phyloP scores from a whole-genome alignment of 805 yeast genomes.

The Kluyveromyces siamensis region DNA sequence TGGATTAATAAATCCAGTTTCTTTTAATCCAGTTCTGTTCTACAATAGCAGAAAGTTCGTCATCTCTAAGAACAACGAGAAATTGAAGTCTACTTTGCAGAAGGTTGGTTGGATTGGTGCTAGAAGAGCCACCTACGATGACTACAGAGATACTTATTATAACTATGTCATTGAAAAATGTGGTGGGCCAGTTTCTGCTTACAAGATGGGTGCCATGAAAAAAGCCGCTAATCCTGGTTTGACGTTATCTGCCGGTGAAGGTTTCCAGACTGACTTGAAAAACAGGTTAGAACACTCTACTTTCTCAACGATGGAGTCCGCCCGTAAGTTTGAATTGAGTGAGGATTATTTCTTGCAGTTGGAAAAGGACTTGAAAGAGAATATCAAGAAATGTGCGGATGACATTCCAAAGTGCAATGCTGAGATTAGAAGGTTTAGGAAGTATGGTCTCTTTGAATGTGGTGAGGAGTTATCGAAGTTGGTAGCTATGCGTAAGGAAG shows the following conservation, averaged over 20 bases:
- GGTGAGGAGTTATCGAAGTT: constrained; percentile 27
- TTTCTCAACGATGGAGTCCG: constrained; percentile 32
- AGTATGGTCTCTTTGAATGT: constrained; percentile 50
- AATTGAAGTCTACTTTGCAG: constrained; percentile 37
- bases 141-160: constrained; percentile 63
- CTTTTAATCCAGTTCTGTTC: constrained; percentile 34
- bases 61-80: constrained; percentile 19
- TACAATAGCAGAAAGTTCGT: constrained; percentile 28
- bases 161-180: constrained; percentile 50
- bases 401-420: constrained; percentile 31
- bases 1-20: constrained; percentile 74
- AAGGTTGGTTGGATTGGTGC: constrained; percentile 94
- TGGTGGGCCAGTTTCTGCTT: constrained; percentile 75
- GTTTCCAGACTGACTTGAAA: constrained; percentile 54
- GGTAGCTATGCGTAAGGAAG: constrained; percentile 21
- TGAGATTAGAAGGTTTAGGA: constrained; percentile 54
- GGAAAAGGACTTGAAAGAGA: constrained; percentile 40
- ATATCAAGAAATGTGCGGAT: constrained; percentile 26
- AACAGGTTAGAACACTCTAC: constrained; percentile 29
- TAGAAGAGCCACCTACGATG: constrained; percentile 59
- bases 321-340: constrained; percentile 42
- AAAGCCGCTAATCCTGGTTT: constrained; percentile 51
- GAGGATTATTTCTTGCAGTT: constrained; percentile 46
- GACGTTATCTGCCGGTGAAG: constrained; percentile 68
- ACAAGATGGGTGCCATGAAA: constrained; percentile 59